phyloP scores from a whole-genome alignment of 352 stramenopile genomes.

The Labyrinthula sp. region DNA sequence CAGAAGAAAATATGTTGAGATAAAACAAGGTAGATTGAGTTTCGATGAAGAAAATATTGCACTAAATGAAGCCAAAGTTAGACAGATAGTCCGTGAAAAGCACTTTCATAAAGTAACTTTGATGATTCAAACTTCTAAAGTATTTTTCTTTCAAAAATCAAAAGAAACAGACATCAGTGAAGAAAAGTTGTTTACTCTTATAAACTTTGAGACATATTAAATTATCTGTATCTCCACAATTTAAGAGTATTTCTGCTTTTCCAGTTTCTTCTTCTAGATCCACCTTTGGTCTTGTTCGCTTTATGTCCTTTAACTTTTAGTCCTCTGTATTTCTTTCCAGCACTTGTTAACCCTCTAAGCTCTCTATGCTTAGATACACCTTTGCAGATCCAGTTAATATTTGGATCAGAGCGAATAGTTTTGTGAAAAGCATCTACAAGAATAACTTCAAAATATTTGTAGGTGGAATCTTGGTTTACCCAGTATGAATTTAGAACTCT shows the following conservation, averaged over 20 bases:
- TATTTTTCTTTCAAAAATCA: too few relatives aligned
- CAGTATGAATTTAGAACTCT: slow-evolving; percentile 99
- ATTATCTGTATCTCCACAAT: slow-evolving; percentile 93
- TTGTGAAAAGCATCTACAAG: slow-evolving; percentile 90
- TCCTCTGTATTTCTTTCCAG: slow-evolving; percentile 81
- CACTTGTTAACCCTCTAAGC: slow-evolving; percentile 89
- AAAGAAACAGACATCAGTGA: too few relatives aligned
- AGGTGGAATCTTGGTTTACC: slow-evolving; percentile 97
- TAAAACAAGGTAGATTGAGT: too few relatives aligned
- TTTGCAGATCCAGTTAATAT: slow-evolving; percentile 99
- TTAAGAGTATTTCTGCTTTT: slow-evolving; percentile 90
- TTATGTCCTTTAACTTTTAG: slow-evolving; percentile 92
- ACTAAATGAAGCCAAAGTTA: too few relatives aligned
- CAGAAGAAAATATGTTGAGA: too few relatives aligned
- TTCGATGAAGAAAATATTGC: too few relatives aligned
- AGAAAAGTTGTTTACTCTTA: too few relatives aligned
- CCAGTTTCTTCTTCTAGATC: slow-evolving; percentile 86
- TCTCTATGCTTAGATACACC: slow-evolving; percentile 96
- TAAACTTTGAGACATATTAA: too few relatives aligned
- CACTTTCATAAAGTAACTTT: too few relatives aligned
- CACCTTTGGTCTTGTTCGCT: slow-evolving; percentile 95
- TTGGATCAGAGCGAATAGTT: slow-evolving; percentile 89
- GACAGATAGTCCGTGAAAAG: too few relatives aligned
- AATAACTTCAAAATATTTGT: slow-evolving; percentile 99
- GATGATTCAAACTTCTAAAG: too few relatives aligned